Evolutionary conservation across 2,329 filamentous ascomycete genomes (phyloP).

Genomic region (Talaromyces verruculosus): DNA sequence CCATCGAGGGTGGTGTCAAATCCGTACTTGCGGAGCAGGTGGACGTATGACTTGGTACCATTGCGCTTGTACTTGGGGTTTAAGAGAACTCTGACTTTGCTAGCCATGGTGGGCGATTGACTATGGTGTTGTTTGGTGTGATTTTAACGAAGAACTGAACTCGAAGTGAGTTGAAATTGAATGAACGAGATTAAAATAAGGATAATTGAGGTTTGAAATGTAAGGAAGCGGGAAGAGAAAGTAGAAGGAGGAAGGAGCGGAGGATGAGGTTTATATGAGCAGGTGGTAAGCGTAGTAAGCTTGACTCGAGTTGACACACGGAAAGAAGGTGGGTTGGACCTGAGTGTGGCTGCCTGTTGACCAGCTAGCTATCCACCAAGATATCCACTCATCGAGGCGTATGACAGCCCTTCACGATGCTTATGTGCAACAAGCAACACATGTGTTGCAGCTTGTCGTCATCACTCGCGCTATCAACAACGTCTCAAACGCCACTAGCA

Average conservation of each 20-base stretch:
- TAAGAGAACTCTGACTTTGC: slow-evolving; percentile 53
- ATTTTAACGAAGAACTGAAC: neutral
- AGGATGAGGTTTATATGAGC: slow-evolving; percentile 12
- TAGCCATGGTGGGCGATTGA: slow-evolving; percentile 32
- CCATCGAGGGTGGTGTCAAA: slow-evolving; percentile 64
- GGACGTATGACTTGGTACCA: slow-evolving; percentile 64
- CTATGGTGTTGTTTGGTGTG: neutral
- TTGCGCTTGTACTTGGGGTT: slow-evolving; percentile 61
- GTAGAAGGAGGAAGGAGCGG: neutral
- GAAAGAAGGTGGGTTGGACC: slow-evolving; percentile 1
- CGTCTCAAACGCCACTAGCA: slow-evolving; percentile 5
- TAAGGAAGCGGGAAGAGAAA: neutral
- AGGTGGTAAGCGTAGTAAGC: neutral
- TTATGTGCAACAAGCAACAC: neutral
- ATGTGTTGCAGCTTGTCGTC: slow-evolving; percentile 11
- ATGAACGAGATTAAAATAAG: neutral
- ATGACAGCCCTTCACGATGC: slow-evolving; percentile 1
- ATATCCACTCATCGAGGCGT: neutral
- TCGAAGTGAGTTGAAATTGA: neutral
- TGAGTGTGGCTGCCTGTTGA: slow-evolving; percentile 11
- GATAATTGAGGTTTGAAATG: too few species aligned
- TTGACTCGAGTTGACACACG: neutral
- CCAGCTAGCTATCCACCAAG: neutral
- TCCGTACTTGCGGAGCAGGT: slow-evolving; percentile 61
- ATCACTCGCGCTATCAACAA: neutral